Percentiles rank a stretch among this genome's conserved stretches.
Evolutionary conservation across 805 yeast species (phyloP).

Genomic region (Suhomyces sp.): DNA sequence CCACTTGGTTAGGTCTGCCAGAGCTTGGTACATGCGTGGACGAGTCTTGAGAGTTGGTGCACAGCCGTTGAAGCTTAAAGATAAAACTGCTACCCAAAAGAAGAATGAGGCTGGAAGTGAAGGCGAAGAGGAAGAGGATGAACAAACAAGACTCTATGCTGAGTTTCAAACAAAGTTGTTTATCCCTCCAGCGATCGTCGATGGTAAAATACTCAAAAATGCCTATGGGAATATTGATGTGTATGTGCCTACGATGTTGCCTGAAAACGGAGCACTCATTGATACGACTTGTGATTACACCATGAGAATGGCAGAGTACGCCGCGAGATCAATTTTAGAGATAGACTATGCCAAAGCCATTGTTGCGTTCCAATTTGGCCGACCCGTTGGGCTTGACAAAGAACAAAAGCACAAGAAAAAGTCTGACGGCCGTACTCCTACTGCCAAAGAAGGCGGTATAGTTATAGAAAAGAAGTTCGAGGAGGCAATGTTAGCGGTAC

Average conservation of each 20-base stretch:
- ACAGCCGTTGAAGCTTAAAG: conserved; percentile 55
- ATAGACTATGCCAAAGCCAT: conserved; percentile 88
- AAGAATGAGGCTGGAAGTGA: conserved; percentile 20
- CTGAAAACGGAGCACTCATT: conserved; percentile 69
- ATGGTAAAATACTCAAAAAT: conserved; percentile 73
- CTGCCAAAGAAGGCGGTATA: conserved; percentile 71
- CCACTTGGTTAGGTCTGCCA: conserved; percentile 62
- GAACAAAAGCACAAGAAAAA: conserved; percentile 24
- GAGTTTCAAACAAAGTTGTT: conserved; percentile 74
- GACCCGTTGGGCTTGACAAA: no score
- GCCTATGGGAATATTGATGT: conserved; percentile 83
- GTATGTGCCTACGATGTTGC: conserved; percentile 78
- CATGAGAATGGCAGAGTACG: conserved; percentile 56
- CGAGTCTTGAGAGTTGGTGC: conserved; percentile 70
- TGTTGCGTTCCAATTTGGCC: conserved; percentile 75
- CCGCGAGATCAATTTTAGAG: conserved; percentile 61
- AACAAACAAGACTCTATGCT: conserved; percentile 62
- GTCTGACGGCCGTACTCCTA: conserved; percentile 38
- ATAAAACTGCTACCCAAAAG: conserved; percentile 20
- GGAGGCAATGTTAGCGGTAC: conserved; percentile 58
- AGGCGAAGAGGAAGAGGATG: conserved; percentile 53
- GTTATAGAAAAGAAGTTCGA: conserved; percentile 63
- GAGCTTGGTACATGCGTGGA: conserved; percentile 85
- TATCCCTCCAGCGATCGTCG: conserved; percentile 60
- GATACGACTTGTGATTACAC: conserved; percentile 21